Evolutionary conservation across 2,329 filamentous ascomycete genomes (phyloP).

Genomic region (Alternaria consortialis): DNA sequence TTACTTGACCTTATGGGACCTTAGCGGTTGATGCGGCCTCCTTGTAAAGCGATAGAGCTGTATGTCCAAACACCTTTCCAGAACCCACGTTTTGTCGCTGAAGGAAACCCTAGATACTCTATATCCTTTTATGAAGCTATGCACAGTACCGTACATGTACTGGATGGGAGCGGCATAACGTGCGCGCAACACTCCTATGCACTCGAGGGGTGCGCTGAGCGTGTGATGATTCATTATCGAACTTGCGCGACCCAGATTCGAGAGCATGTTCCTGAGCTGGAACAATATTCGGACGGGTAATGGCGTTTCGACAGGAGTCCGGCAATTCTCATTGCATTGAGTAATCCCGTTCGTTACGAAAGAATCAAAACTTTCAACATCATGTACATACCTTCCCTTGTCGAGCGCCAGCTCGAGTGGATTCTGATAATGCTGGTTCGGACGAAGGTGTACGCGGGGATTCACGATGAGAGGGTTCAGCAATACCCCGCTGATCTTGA

Average conservation of each 20-base stretch:
- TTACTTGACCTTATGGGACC: neutral
- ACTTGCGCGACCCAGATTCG: neutral
- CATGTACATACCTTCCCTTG: neutral
- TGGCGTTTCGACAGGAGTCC: neutral
- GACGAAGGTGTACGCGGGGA: neutral
- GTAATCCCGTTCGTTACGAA: neutral
- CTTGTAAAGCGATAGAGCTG: neutral
- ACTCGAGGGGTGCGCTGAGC: neutral
- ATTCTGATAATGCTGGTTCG: neutral
- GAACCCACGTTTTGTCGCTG: neutral
- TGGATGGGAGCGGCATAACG: neutral
- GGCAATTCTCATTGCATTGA: neutral
- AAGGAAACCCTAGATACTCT: neutral
- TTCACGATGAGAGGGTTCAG: neutral
- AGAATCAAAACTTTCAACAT: neutral
- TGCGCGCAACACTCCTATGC: neutral
- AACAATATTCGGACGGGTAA: neutral
- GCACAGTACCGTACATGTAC: neutral
- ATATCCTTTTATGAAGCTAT: neutral
- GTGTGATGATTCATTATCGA: neutral
- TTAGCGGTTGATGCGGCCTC: neutral
- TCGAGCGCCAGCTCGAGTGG: neutral
- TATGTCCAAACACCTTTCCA: neutral
- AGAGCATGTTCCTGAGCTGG: neutral
- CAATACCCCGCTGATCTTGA: neutral